phyloP scores from a whole-genome alignment of 768 basidiomycete genomes.

The Boletus fagicola region DNA sequence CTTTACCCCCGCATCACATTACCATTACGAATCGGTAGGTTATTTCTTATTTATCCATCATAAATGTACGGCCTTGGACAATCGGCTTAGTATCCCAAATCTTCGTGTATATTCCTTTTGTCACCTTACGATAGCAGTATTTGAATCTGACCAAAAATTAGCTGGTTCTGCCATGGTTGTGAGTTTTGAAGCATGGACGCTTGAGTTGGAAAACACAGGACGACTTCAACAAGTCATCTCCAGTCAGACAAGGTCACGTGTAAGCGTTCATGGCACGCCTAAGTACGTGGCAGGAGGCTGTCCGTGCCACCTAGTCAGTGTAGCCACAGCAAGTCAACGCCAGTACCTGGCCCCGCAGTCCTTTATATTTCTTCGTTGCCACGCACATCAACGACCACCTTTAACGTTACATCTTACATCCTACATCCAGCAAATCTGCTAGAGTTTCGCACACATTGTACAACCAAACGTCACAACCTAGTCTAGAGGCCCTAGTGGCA shows the following conservation, averaged over 20 bases:
- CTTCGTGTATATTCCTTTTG: background rate
- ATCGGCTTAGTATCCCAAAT: background rate
- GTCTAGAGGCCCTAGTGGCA: background rate
- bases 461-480: background rate
- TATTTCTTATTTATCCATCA: slow-evolving; percentile 2
- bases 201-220: background rate
- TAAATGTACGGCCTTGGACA: background rate
- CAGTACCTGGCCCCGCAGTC: background rate
- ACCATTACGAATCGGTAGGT: background rate
- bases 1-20: too few relatives aligned
- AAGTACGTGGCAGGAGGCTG: background rate
- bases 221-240: background rate
- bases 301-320: background rate
- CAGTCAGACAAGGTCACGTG: slow-evolving; percentile 15
- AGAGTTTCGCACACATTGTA: background rate
- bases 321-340: slow-evolving; percentile 7
- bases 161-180: background rate
- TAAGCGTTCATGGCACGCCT: background rate
- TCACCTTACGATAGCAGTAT: background rate
- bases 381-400: background rate
- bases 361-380: background rate
- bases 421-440: background rate
- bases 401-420: background rate
- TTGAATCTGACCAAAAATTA: background rate
- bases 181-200: background rate